These are phyloP conservation scores for Pisolithus tinctorius DNA, from an alignment of 768 basidiomycete genomes.

Conservation along the genomic window DNA sequence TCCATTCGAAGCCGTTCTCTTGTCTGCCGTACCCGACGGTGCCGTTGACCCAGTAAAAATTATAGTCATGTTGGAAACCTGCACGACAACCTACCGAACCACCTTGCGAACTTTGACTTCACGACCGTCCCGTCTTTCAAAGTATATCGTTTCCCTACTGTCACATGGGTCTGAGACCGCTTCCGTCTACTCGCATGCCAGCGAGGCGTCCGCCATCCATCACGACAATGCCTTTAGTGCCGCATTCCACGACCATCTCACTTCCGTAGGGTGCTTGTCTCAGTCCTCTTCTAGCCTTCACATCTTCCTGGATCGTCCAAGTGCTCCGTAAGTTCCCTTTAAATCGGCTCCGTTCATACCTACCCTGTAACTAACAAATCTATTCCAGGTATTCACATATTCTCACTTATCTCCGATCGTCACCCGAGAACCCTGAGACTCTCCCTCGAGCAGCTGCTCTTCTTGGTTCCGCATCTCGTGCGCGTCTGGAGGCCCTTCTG, in stretches of 20 bases:
- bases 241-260: slow-evolving; percentile 56
- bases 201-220: slow-evolving; percentile 25
- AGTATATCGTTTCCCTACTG: slow-evolving; percentile 45
- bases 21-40: slow-evolving; percentile 48
- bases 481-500: slow-evolving; percentile 58
- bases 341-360: not conserved
- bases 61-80: slow-evolving; percentile 71
- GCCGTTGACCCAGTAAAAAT: slow-evolving; percentile 50
- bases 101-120: slow-evolving; percentile 62
- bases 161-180: slow-evolving; percentile 39
- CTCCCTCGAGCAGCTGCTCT: slow-evolving; percentile 59
- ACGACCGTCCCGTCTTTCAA: slow-evolving; percentile 59
- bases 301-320: slow-evolving; percentile 75
- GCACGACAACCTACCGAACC: slow-evolving; percentile 57
- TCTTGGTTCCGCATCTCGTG: slow-evolving; percentile 35
- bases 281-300: slow-evolving; percentile 47
- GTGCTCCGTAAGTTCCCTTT: slow-evolving; percentile 56
- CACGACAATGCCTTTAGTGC: slow-evolving; percentile 34
- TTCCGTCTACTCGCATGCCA: slow-evolving; percentile 50
- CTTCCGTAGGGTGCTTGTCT: slow-evolving; percentile 48
- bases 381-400: slow-evolving; percentile 59
- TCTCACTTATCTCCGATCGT: slow-evolving; percentile 63
- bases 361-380: slow-evolving; percentile 1
- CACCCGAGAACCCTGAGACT: slow-evolving; percentile 39
- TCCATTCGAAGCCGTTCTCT: slow-evolving; percentile 59